A percentile compares a stretch with the other conserved stretches of the same genome.
These are phyloP conservation scores for Pichia kluyveri DNA, from an alignment of 805 yeast genomes.

Conservation along the genomic window DNA sequence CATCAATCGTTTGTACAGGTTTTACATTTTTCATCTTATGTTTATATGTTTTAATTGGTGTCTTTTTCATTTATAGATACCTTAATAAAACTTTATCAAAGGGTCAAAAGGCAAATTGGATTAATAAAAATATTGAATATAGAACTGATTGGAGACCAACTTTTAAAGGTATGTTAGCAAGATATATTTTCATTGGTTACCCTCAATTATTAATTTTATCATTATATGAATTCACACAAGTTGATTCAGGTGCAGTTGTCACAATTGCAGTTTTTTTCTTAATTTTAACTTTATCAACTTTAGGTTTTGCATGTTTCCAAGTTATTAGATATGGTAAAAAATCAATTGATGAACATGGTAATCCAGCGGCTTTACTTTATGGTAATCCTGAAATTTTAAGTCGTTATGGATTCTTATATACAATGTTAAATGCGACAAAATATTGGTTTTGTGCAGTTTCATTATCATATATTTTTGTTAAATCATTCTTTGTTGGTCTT, in stretches of 20 bases:
- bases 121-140: conserved; percentile 22
- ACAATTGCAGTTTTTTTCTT: conserved; percentile 71
- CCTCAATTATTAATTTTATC: conserved; percentile 73
- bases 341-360: conserved; percentile 53
- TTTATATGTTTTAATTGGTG: conserved; percentile 60
- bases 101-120: conserved; percentile 12
- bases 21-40: conserved; percentile 76
- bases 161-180: conserved; percentile 69
- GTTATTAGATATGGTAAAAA: conserved; percentile 52
- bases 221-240: conserved; percentile 75
- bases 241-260: conserved; percentile 84
- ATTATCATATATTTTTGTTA: conserved; percentile 51
- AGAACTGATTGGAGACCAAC: conserved; percentile 49
- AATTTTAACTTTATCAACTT: conserved; percentile 47
- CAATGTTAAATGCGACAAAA: conserved; percentile 73
- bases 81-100: conserved; percentile 32
- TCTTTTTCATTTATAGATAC: conserved; percentile 46
- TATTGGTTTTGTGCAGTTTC: conserved; percentile 78
- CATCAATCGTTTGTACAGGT: conserved; percentile 78
- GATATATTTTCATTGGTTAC: conserved; percentile 78
- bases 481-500: conserved; percentile 65
- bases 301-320: conserved; percentile 59
- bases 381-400: conserved; percentile 66
- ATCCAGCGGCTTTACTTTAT: conserved; percentile 82
- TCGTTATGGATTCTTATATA: conserved; percentile 82